phyloP scores from a whole-genome alignment of 1,284 basidiomycete species.

The Microbotryum lychnidis-dioicae region DNA sequence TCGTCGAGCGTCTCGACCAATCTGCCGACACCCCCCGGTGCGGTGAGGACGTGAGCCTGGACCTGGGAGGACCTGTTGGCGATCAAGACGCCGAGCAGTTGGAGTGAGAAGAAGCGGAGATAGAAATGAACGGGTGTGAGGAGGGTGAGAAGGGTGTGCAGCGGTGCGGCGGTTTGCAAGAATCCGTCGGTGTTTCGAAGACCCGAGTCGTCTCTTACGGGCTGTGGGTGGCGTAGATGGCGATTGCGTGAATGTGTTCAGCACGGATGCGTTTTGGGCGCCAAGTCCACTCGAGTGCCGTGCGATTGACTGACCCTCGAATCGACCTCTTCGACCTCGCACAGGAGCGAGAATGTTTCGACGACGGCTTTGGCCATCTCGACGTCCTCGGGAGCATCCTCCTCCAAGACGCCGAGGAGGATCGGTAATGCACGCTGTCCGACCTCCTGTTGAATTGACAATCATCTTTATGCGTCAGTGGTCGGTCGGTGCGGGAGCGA shows the following conservation, averaged over 20 bases:
- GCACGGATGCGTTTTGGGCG: too few species aligned
- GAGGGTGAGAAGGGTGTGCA: conserved; percentile 68
- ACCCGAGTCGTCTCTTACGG: conserved; percentile 55
- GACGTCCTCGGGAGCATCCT: conserved; percentile 76
- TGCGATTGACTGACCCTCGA: conserved; percentile 23
- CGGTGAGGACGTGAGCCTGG: conserved; percentile 81
- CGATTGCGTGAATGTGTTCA: neutral
- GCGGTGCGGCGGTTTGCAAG: conserved; percentile 59
- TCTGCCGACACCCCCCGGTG: conserved; percentile 58
- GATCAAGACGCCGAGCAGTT: conserved; percentile 70
- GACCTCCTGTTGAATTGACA: conserved; percentile 50
- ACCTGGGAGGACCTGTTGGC: conserved; percentile 69
- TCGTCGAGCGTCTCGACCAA: conserved; percentile 69
- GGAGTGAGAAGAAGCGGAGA: conserved; percentile 74
- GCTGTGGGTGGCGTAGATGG: conserved; percentile 32
- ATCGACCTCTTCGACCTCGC: conserved; percentile 49
- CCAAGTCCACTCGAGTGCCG: neutral
- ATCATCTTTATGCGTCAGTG: too few species aligned
- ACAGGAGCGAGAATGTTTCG: conserved; percentile 71
- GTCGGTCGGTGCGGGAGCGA: too few species aligned
- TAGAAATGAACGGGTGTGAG: conserved; percentile 63
- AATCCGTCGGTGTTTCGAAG: conserved; percentile 64
- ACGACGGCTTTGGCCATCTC: conserved; percentile 84
- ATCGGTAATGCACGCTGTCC: conserved; percentile 65
- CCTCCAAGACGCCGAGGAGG: conserved; percentile 63